phyloP scores from a whole-genome alignment of 1,284 basidiomycete genomes.

The Mrakiaceae sp. region DNA sequence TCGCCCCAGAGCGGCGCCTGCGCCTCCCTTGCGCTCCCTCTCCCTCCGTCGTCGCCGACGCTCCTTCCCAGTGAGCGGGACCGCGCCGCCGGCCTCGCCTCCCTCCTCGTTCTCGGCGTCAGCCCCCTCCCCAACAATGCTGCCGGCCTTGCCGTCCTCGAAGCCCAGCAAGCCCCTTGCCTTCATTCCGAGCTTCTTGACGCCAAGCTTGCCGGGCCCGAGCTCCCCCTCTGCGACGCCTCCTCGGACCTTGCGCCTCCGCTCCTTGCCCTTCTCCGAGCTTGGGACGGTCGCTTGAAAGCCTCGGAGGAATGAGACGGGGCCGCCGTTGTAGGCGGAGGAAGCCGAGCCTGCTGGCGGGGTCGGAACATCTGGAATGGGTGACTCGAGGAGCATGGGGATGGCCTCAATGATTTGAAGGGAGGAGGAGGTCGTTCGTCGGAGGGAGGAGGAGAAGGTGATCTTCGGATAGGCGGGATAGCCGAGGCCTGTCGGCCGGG shows the following conservation, averaged over 20 bases:
- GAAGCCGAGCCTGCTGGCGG: slow-evolving; percentile 37
- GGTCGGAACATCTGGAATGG: slow-evolving; percentile 50
- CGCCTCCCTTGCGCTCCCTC: slow-evolving; percentile 39
- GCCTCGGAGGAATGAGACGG: slow-evolving; percentile 65
- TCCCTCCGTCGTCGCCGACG: slow-evolving; percentile 49
- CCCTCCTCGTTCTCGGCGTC: slow-evolving; percentile 50
- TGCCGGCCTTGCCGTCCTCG: slow-evolving; percentile 6
- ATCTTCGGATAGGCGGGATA: not conserved
- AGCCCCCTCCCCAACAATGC: slow-evolving; percentile 32
- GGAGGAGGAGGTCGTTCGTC: slow-evolving; percentile 64
- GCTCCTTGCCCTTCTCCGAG: slow-evolving; percentile 59
- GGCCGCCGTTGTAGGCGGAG: slow-evolving; percentile 28
- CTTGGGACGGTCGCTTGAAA: slow-evolving; percentile 87
- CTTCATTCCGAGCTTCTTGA: slow-evolving; percentile 64
- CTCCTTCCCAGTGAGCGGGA: slow-evolving; percentile 41
- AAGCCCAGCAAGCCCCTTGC: slow-evolving; percentile 56
- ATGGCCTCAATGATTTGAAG: slow-evolving; percentile 72
- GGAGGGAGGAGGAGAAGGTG: slow-evolving; percentile 24
- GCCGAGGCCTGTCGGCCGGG: not conserved
- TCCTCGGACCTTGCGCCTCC: slow-evolving; percentile 59
- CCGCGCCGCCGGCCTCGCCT: slow-evolving; percentile 49
- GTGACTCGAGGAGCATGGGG: slow-evolving; percentile 57
- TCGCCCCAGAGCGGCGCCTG: slow-evolving; percentile 52
- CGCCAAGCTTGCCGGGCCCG: slow-evolving; percentile 59
- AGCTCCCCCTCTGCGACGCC: slow-evolving; percentile 45